Percentiles rank a stretch among this genome's conserved stretches.
These are phyloP conservation scores for Kappamyces sp. DNA, from an alignment of 192 early-diverging fungal genomes.

Conservation along the genomic window DNA sequence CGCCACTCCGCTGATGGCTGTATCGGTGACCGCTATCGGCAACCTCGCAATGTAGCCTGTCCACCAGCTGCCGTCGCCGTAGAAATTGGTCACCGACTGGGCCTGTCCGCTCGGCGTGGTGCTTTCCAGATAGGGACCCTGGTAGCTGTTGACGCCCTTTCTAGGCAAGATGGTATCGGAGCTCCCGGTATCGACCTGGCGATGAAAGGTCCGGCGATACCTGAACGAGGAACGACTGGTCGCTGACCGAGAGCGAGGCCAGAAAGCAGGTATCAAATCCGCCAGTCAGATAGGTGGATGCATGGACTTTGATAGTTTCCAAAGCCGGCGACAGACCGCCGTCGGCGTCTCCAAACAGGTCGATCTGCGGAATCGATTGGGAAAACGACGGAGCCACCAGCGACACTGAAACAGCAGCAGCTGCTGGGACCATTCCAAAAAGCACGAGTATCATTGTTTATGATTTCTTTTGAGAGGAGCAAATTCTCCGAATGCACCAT, in stretches of 20 bases:
- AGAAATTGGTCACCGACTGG: not conserved
- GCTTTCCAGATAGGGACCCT: not conserved
- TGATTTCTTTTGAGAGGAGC: too few species aligned
- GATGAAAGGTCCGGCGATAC: too few species aligned
- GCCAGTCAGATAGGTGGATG: not conserved
- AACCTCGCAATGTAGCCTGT: not conserved
- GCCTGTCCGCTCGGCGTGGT: not conserved
- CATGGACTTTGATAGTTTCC: too few species aligned
- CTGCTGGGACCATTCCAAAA: too few species aligned
- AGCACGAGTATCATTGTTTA: too few species aligned
- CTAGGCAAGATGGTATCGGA: conserved; percentile 9
- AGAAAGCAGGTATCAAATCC: conserved; percentile 9
- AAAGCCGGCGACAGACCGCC: too few species aligned
- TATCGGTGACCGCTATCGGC: not conserved
- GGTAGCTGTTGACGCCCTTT: conserved; percentile 10
- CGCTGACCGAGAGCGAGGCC: not conserved
- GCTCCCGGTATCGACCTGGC: conserved; percentile 5
- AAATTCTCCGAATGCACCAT: too few species aligned
- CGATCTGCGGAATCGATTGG: too few species aligned
- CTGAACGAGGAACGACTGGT: not conserved
- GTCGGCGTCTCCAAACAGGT: too few species aligned
- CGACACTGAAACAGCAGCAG: too few species aligned
- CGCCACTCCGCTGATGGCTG: not conserved
- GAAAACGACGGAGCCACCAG: too few species aligned
- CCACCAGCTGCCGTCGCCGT: conserved; percentile 14